Percentiles rank a stretch among this genome's conserved stretches.
These are phyloP conservation scores for Metroxylon sagu DNA, from an alignment of 176 grass and related monocot genomes.

Conservation along the genomic window DNA sequence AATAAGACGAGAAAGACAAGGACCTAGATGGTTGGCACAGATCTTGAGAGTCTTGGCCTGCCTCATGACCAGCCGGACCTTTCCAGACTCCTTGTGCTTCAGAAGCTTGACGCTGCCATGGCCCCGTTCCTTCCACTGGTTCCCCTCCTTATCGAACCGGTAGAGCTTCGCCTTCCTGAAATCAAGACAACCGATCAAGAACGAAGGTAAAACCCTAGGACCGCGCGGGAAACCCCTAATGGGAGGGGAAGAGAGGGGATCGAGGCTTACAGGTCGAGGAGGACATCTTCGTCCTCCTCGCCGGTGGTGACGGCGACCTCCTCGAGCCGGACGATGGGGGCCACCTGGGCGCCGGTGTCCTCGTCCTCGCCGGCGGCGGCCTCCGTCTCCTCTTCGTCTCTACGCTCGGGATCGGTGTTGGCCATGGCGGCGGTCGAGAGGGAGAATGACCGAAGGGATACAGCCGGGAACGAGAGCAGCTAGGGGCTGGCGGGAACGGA, in stretches of 20 bases:
- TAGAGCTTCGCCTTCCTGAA: constrained; percentile 62
- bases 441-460: not conserved
- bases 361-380: constrained; percentile 49
- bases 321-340: constrained; percentile 53
- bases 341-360: constrained; percentile 67
- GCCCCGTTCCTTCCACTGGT: constrained; percentile 62
- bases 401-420: constrained; percentile 16
- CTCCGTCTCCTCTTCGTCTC: constrained; percentile 19
- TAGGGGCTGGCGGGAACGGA: not conserved
- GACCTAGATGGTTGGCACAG: constrained; percentile 52
- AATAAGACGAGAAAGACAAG: no score
- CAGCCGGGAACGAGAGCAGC: not conserved
- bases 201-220: constrained; percentile 6
- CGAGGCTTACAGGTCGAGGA: constrained; percentile 46
- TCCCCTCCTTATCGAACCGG: constrained; percentile 51
- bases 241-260: no score
- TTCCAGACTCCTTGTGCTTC: constrained; percentile 47
- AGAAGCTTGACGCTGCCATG: constrained; percentile 59
- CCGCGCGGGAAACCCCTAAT: no score
- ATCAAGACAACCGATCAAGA: not conserved
- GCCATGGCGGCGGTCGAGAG: constrained; percentile 7
- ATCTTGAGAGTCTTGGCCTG: constrained; percentile 64
- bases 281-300: constrained; percentile 60
- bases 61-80: constrained; percentile 74
- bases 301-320: constrained; percentile 55